Conservation (phyloP, 768 basidiomycete species). For the Xerocomellus chrysenteron region DNA sequence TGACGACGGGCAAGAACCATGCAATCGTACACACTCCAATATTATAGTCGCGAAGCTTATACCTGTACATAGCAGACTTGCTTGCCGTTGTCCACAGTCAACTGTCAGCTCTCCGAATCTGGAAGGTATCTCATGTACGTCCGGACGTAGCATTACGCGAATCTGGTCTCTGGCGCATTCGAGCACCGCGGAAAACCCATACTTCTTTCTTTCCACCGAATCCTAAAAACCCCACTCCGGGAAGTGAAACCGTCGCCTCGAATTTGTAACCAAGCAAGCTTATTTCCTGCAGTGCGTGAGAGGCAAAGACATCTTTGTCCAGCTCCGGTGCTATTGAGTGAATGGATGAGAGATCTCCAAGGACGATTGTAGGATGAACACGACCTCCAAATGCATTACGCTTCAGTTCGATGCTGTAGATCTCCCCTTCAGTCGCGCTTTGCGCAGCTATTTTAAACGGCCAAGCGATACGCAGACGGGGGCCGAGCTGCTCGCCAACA, state of each 20-base stretch:
- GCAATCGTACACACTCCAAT: background rate
- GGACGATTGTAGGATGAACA: background rate
- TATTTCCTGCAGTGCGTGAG: constrained; percentile 62
- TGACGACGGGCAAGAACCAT: constrained; percentile 15
- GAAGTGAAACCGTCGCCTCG: constrained; percentile 66
- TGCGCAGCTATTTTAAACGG: constrained; percentile 42
- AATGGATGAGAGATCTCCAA: constrained; percentile 2
- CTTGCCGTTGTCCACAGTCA: background rate
- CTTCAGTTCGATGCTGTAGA: constrained; percentile 57
- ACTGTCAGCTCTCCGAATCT: background rate
- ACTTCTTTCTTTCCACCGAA: constrained; percentile 52
- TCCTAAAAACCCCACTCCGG: constrained; percentile 36
- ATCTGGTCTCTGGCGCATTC: constrained; percentile 29
- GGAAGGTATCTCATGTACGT: constrained; percentile 12
- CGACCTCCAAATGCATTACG: constrained; percentile 38
- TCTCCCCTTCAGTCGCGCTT: constrained; percentile 47
- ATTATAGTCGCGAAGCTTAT: constrained; percentile 2
- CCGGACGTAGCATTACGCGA: constrained; percentile 25
- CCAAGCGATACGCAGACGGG: constrained; percentile 40
- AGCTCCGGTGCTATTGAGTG: constrained; percentile 38
- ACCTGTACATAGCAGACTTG: constrained; percentile 14
- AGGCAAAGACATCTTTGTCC: constrained; percentile 55
- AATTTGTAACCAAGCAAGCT: constrained; percentile 57
- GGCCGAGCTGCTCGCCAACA: constrained; percentile 38
- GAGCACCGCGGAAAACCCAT: constrained; percentile 58